Evolutionary conservation across 2,329 filamentous ascomycete genomes (phyloP), one percentile per base, ranked within the genome.

Genomic region (Fusarium sp.): DNA sequence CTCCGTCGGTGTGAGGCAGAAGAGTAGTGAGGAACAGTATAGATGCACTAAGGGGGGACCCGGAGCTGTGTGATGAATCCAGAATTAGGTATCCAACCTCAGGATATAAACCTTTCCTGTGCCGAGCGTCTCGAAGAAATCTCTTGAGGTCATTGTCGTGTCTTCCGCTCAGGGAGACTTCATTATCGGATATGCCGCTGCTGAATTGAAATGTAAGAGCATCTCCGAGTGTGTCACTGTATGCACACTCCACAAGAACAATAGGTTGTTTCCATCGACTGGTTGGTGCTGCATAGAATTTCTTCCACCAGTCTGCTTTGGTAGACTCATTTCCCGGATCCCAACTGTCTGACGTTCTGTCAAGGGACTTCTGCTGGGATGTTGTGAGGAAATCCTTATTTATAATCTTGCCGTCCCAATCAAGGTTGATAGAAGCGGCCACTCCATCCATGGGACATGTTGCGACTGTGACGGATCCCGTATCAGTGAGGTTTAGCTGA

Each of bases 11-110:
- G n/a, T n/a, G n/a, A n/a, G n/a, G n/a, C n/a, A n/a, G n/a, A n/a
- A n/a, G n/a, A n/a, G n/a, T n/a, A n/a, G n/a, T n/a, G n/a, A n/a
- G n/a, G 18, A 34, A 34, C 8, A 34, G 9, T 38, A 38, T n/a
- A 6, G 18, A 38, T 38, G 34, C 18, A 1, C 34, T 38, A 2
- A 18, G 34, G 5, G 16, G 18, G 7, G 5, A 38, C 9, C 1
- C 34, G 1, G 18, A 38, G 5, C 18, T 11, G 3, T n/a, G 0
- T 10, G 9, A n/a, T 1, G 16, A 4, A n/a, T 38, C 0, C 2
- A n/a, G 6, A 11, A 38, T 1, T 0, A 38, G 9, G 34, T 38
- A 0, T 38, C 1, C 0, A 18, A 11, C 34, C 2, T 38, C 9
- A n/a, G 34, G 16, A 2, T 11, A 1, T 38, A 10, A 5, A 6